A percentile compares a stretch with the other conserved stretches of the same genome.
phyloP scores from a whole-genome alignment of 164 flowering plant genomes.

The Warburgia ugandensis region DNA sequence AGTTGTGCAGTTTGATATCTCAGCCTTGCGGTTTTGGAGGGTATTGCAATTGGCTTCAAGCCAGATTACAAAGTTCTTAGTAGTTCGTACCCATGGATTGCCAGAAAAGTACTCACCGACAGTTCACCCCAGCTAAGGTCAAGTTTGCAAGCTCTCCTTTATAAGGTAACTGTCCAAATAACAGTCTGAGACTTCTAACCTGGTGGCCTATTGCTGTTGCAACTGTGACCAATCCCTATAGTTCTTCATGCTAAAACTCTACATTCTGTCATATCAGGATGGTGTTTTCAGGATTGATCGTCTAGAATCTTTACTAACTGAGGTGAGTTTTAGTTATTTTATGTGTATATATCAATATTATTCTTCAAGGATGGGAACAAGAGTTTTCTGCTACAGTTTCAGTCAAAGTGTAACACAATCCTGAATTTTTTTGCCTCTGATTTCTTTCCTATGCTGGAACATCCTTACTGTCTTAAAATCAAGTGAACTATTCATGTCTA shows the following conservation, averaged over 20 bases:
- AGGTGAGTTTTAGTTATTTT: slow-evolving; percentile 36
- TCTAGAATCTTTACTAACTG: slow-evolving; percentile 70
- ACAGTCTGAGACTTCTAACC: neutral
- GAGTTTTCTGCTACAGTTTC: no score
- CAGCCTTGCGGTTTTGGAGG: slow-evolving; percentile 97
- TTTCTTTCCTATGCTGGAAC: no score
- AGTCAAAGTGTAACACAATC: no score
- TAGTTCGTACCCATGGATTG: slow-evolving; percentile 98
- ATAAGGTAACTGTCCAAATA: slow-evolving; percentile 37
- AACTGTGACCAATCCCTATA: no score
- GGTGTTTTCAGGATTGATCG: slow-evolving; percentile 92
- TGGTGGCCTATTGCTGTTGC: no score
- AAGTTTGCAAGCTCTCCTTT: slow-evolving; percentile 66
- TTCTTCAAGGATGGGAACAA: no score
- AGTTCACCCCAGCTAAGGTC: slow-evolving; percentile 78
- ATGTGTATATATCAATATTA: neutral
- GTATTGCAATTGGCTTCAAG: slow-evolving; percentile 69
- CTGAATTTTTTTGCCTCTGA: no score
- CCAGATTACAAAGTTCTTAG: slow-evolving; percentile 91
- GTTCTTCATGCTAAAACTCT: no score
- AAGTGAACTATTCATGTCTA: no score
- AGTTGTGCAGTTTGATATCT: slow-evolving; percentile 8
- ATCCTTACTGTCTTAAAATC: no score
- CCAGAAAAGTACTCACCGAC: slow-evolving; percentile 79
- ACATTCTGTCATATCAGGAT: slow-evolving; percentile 54